Base-by-base conservation (phyloP, 805 yeast species). In the Yamadazyma akitaensis region DNA sequence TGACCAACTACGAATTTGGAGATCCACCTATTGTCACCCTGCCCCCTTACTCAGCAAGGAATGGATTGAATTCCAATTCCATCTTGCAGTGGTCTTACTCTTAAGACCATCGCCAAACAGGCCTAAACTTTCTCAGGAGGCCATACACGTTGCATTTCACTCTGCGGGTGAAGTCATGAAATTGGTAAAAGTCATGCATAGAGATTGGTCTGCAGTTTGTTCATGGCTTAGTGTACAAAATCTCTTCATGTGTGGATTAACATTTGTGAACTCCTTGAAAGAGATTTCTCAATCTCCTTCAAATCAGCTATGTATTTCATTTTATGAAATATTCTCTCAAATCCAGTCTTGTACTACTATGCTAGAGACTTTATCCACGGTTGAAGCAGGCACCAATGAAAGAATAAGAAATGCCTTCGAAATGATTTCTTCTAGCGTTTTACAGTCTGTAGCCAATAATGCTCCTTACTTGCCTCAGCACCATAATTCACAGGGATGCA, bases 101-200 rank as follows among this genome's bases (percentile, higher is more conserved):
- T 50, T 50, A 31, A 43, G 53, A 7, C 53, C 53, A 4, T 50
- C 53, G 7, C 53, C 53, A 9, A 50, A 50, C 19, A 35, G 53
- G 5, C 41, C 47, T 6, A 47, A 35, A 24, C 26, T 47, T 14
- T 50, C 53, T 2, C 16, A 17, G 7, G 53, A 50, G 25, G 53
- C 53, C 5, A 13, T 50, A 2, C 53, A 50, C 35, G 51, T 40
- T 4, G 51, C 53, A 1, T 47, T 50, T 19, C 53, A 50, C 39
- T 50, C 53, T 5, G 53, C 53, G 17, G 53, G 53, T 30, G 53
- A 50, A 26, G 53, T 44, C 5, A 50, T 50, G 50, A 43, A 36
- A 30, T 33, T 50, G 17, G 51, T 47, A 2, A 50, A 47, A 33
- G 39, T 47, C 5, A 50, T 50, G 53, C 53, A 50, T 30, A 42